These are phyloP conservation scores for Rhodotorula sp. DNA, from an alignment of 1,284 basidiomycete species.

Conservation along the genomic window DNA sequence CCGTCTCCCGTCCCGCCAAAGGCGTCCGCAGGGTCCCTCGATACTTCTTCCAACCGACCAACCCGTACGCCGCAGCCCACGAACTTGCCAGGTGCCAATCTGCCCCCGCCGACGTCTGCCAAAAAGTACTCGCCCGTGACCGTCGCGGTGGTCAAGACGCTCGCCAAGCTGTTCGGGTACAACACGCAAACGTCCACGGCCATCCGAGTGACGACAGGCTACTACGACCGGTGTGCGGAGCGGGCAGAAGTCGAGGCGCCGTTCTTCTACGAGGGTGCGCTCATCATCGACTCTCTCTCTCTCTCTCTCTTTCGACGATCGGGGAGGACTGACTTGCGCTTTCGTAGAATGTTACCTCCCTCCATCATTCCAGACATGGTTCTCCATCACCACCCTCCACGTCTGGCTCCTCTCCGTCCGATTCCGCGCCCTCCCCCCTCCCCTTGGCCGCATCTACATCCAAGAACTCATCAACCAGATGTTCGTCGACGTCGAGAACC, in stretches of 20 bases:
- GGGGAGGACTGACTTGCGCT: neutral
- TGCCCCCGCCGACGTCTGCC: conserved; percentile 22
- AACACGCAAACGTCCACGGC: conserved; percentile 55
- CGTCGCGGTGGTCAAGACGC: conserved; percentile 40
- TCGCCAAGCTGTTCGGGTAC: conserved; percentile 57
- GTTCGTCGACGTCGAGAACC: conserved; percentile 90
- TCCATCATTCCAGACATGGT: conserved; percentile 96
- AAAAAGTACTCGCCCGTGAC: conserved; percentile 39
- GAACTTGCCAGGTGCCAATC: conserved; percentile 35
- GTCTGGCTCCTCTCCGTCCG: conserved; percentile 87
- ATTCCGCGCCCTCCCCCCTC: conserved; percentile 74
- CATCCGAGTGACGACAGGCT: conserved; percentile 56
- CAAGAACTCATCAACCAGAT: conserved; percentile 91
- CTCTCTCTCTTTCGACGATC: neutral
- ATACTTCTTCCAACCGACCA: conserved; percentile 10
- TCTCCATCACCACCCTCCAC: conserved; percentile 90
- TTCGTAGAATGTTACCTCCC: conserved; percentile 76
- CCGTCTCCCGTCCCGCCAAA: neutral
- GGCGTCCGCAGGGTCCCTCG: neutral
- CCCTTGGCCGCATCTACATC: conserved; percentile 64
- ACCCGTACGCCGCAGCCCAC: conserved; percentile 30
- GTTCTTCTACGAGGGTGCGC: conserved; percentile 51
- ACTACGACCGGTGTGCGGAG: conserved; percentile 57
- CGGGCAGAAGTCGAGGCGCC: conserved; percentile 52
- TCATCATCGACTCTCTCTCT: neutral